These are phyloP conservation scores for Neurospora pannonica DNA, from an alignment of 495 filamentous ascomycete species.

Conservation along the genomic window DNA sequence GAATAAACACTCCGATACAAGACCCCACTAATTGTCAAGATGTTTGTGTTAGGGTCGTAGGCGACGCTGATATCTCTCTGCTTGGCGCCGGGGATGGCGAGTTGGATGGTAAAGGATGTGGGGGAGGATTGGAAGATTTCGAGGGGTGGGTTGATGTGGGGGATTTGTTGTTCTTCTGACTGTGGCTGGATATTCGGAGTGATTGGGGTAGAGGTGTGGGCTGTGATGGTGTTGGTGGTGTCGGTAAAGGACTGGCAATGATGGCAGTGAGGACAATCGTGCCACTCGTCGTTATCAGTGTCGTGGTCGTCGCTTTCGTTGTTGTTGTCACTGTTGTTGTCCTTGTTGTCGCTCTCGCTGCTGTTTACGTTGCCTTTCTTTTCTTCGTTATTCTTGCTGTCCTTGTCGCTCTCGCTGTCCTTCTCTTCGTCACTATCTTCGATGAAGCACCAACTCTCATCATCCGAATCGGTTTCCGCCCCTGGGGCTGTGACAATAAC, in stretches of 20 bases:
- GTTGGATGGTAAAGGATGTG: constrained; percentile 53
- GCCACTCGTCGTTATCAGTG: neutral
- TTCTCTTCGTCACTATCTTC: neutral
- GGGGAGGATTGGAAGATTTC: constrained; percentile 61
- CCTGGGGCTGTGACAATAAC: neutral
- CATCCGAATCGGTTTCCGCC: neutral
- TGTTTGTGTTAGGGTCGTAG: constrained; percentile 58
- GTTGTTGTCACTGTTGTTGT: neutral
- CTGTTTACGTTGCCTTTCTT: neutral
- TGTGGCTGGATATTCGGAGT: neutral
- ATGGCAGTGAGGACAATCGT: neutral
- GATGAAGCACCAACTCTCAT: neutral
- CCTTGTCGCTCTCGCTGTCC: neutral
- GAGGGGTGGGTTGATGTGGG: constrained; percentile 49
- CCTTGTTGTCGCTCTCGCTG: neutral
- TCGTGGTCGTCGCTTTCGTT: neutral
- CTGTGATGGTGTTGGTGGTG: neutral
- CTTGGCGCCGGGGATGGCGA: constrained; percentile 66
- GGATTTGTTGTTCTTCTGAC: neutral
- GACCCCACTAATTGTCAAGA: constrained; percentile 58
- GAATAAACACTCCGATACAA: constrained; percentile 38
- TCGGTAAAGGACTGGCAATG: neutral
- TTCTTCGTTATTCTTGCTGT: neutral
- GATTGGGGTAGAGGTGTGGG: neutral
- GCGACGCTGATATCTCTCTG: constrained; percentile 69